Evolutionary conservation across 2,329 filamentous ascomycete species (phyloP), one percentile per base, ranked within the genome.

Genomic region (Penicillium sp.): DNA sequence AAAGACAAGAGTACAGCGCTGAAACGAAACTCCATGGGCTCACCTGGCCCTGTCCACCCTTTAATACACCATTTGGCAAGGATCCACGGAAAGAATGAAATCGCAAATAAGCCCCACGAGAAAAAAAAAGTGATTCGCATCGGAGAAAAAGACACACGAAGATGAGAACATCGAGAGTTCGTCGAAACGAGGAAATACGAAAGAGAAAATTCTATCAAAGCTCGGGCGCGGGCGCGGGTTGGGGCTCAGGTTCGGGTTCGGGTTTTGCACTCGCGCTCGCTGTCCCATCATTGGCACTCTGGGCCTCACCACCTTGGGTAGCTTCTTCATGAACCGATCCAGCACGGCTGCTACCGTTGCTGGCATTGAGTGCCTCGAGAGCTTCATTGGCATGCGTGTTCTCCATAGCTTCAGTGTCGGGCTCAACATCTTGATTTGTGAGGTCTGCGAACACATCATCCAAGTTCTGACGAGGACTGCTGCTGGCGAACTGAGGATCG

Each of bases 381-480:
- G 70, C 70, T 48, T 73, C 70, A 27, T 68, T 71, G 6, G 69
- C 69, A 50, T 73, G 69, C n/a, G 65, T 67, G 18, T 70, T 69
- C 36, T 71, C 67, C 59, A 67, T 63, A 9, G 50, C 58, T 31
- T 62, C 60, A 8, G 50, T 34, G 11, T 65, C 62, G 5, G 53
- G 51, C 7, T 69, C 66, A 7, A 49, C 58, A 43, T 72, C 68
- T 42, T 71, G 65, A 37, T 71, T 70, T 2, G 68, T 72, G 39
- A 73, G 52, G 34, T 72, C 70, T 7, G 67, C 69, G 49, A 73
- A 74, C 14, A 73, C 63, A 41, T 70, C 67, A 43, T 70, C 69
- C 36, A 70, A 48, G 30, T 67, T 57, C 36, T 61, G 59, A 13
- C 65, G 65, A 44, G 67, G 65, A 41, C 61, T 69, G 37, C 65